These are phyloP conservation scores for Lodderomyces pseudojiufengensis DNA, from an alignment of 1,139 yeast species.

Conservation along the genomic window DNA sequence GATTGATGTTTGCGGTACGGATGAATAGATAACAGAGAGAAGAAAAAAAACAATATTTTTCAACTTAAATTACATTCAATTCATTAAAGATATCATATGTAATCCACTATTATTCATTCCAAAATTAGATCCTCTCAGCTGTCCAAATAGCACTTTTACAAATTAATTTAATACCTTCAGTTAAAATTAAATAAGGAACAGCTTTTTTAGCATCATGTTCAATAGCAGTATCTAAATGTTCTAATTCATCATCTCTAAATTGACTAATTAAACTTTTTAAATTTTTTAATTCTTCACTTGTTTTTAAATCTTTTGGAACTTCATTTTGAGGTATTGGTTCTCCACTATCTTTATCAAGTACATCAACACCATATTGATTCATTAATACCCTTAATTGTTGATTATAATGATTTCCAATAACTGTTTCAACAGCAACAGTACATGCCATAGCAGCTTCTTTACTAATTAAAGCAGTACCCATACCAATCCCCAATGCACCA, in stretches of 20 bases:
- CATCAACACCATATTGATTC: slow-evolving; percentile 52
- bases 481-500: slow-evolving; percentile 87
- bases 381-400: slow-evolving; percentile 76
- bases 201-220: slow-evolving; percentile 91
- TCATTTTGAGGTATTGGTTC: slow-evolving; percentile 20
- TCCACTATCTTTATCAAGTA: slow-evolving; percentile 43
- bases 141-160: slow-evolving; percentile 89
- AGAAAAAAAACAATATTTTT: too few species aligned
- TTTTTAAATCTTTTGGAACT: slow-evolving; percentile 24
- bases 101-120: too few species aligned
- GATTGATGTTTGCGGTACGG: too few species aligned
- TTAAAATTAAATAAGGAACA: slow-evolving; percentile 81
- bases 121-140: slow-evolving; percentile 81
- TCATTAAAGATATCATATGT: too few species aligned
- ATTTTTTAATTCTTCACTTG: slow-evolving; percentile 52
- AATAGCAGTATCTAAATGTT: slow-evolving; percentile 91
- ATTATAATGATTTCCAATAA: slow-evolving; percentile 94
- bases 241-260: slow-evolving; percentile 93
- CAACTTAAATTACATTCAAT: too few species aligned
- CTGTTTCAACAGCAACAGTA: slow-evolving; percentile 98
- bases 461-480: slow-evolving; percentile 79
- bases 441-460: slow-evolving; percentile 99
- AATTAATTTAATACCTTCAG: slow-evolving; percentile 80
- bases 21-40: too few species aligned
- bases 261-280: slow-evolving; percentile 61